Evolutionary conservation across 179 eudicot species (phyloP).

Genomic region (Vitellaria paradoxa): DNA sequence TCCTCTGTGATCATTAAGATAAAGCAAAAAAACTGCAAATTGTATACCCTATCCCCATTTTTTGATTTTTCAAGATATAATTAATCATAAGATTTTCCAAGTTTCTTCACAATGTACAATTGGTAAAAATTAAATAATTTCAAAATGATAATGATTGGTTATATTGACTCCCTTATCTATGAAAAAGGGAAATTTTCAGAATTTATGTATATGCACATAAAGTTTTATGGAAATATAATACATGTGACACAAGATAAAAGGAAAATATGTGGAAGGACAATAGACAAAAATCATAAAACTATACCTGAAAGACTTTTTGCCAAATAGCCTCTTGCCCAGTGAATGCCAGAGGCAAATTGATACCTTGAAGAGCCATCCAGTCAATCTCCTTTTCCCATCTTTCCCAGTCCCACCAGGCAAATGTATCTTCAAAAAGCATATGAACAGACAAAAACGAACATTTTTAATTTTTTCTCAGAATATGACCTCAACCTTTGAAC

Average conservation of each 20-base stretch:
- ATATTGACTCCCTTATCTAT: no score
- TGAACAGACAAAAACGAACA: neutral
- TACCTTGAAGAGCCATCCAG: slow-evolving; percentile 59
- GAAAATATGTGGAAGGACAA: neutral
- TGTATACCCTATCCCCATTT: no score
- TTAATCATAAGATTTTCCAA: no score
- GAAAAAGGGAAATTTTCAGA: no score
- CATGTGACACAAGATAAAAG: neutral
- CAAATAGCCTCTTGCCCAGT: slow-evolving; percentile 59
- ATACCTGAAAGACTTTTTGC: slow-evolving; percentile 56
- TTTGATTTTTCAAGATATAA: no score
- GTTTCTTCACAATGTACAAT: no score
- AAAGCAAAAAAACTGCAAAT: no score
- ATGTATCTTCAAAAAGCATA: slow-evolving; percentile 30
- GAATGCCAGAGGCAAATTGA: slow-evolving; percentile 53
- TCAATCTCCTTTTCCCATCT: slow-evolving; percentile 65
- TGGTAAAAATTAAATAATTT: no score
- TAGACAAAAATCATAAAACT: neutral
- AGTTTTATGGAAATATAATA: neutral
- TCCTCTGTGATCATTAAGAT: no score
- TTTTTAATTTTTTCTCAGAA: neutral
- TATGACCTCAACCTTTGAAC: neutral
- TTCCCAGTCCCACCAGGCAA: slow-evolving; percentile 64
- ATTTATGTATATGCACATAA: no score
- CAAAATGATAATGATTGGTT: no score